Evolutionary conservation across 2,329 filamentous ascomycete species (phyloP).

Genomic region (Tympanopsis confertula): DNA sequence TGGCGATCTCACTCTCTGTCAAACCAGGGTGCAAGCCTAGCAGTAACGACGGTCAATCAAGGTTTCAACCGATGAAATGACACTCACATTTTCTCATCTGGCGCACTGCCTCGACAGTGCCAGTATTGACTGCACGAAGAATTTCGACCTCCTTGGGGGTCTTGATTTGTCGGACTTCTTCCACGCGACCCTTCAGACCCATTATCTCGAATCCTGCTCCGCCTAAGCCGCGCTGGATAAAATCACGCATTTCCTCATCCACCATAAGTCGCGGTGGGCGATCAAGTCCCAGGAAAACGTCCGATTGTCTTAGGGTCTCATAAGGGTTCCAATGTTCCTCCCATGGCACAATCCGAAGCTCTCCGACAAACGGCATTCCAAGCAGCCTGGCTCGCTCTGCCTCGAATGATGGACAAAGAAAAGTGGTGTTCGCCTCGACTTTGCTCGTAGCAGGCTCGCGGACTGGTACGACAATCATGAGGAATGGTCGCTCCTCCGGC

Average conservation of each 20-base stretch:
- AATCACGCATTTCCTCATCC: conserved; percentile 54
- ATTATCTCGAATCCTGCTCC: conserved; percentile 40
- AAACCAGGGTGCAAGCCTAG: conserved; percentile 41
- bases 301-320: conserved; percentile 33
- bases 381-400: conserved; percentile 46
- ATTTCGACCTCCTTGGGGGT: conserved; percentile 41
- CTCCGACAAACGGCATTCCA: conserved; percentile 37
- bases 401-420: conserved; percentile 48
- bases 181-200: conserved; percentile 39
- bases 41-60: no score
- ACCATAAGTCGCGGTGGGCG: conserved; percentile 38
- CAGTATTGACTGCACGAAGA: conserved; percentile 49
- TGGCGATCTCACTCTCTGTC: conserved; percentile 43
- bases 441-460: conserved; percentile 20
- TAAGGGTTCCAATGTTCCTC: conserved; percentile 58
- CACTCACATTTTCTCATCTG: conserved; percentile 34
- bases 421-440: conserved; percentile 40
- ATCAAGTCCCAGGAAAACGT: conserved; percentile 18
- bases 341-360: conserved; percentile 43
- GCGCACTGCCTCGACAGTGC: conserved; percentile 47
- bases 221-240: conserved; percentile 43
- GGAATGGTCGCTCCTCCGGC: conserved; percentile 50
- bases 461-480: conserved; percentile 44
- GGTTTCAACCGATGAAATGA: background rate
- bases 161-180: conserved; percentile 47